These are phyloP conservation scores for Diutina mesorugosa DNA, from an alignment of 1,139 yeast genomes.

Conservation along the genomic window DNA sequence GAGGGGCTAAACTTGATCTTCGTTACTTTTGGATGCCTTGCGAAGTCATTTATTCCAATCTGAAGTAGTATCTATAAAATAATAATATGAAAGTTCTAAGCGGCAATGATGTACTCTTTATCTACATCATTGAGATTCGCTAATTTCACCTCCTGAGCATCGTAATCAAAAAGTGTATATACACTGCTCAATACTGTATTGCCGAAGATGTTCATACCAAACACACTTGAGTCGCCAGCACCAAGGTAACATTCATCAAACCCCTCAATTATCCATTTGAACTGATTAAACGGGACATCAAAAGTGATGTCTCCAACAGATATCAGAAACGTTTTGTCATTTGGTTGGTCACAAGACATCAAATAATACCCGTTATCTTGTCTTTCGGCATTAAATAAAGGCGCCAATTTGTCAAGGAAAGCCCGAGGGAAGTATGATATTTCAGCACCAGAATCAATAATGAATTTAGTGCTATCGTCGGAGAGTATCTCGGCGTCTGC, in stretches of 20 bases:
- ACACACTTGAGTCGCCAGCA: background rate
- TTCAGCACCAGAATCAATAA: background rate
- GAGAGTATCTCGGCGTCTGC: background rate
- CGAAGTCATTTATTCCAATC: background rate
- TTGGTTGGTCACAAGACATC: conserved; percentile 4
- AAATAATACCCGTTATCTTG: background rate
- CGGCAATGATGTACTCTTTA: background rate
- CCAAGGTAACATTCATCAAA: background rate
- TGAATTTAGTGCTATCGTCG: background rate
- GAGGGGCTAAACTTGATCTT: background rate
- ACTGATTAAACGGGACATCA: conserved; percentile 6
- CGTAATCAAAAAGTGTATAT: background rate
- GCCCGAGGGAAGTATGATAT: background rate
- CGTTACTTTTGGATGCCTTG: background rate
- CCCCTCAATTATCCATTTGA: conserved; percentile 1
- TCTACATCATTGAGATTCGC: background rate
- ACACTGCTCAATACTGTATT: background rate
- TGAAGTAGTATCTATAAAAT: background rate
- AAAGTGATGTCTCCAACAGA: conserved; percentile 5
- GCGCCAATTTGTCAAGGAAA: background rate
- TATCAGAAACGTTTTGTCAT: conserved; percentile 2
- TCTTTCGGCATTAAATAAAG: background rate
- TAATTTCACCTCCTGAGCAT: background rate
- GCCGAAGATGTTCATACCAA: background rate
- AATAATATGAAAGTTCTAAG: background rate